phyloP scores from a whole-genome alignment of 2,329 filamentous ascomycete genomes.

The Epichloe aotearoae region DNA sequence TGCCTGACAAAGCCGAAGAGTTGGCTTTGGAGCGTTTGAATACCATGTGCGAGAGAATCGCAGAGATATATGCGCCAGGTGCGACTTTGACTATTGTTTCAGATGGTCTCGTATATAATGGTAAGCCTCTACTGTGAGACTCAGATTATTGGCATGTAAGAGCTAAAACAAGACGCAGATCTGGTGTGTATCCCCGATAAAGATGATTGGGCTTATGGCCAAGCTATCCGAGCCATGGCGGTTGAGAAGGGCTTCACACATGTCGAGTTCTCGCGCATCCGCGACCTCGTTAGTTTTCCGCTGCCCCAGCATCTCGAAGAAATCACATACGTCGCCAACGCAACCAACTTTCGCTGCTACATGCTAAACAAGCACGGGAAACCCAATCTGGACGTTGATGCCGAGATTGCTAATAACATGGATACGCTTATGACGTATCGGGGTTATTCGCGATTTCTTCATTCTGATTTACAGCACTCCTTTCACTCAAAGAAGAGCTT shows the following conservation, averaged over 20 bases:
- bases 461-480: conserved; percentile 17
- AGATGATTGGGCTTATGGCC: conserved; percentile 35
- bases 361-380: conserved; percentile 14
- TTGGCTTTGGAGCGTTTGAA: conserved; percentile 15
- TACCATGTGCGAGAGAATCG: conserved; percentile 15
- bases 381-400: conserved; percentile 15
- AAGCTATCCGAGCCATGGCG: conserved; percentile 26
- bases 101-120: conserved; percentile 41
- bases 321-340: conserved; percentile 23
- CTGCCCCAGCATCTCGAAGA: conserved; percentile 27
- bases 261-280: background rate
- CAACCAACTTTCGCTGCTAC: conserved; percentile 16
- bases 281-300: conserved; percentile 23
- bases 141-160: background rate
- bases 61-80: conserved; percentile 15
- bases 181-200: conserved; percentile 32
- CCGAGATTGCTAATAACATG: conserved; percentile 15
- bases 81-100: conserved; percentile 30
- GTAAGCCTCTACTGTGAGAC: conserved; percentile 14
- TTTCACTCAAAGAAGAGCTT: conserved; percentile 12
- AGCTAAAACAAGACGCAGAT: conserved; percentile 18
- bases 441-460: conserved; percentile 17
- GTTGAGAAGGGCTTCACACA: background rate
- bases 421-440: conserved; percentile 18
- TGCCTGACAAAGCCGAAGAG: conserved; percentile 21